Evolutionary conservation across 352 stramenopile genomes (phyloP), one percentile per base, ranked within the genome.

Genomic region (Phytophthora syringae): DNA sequence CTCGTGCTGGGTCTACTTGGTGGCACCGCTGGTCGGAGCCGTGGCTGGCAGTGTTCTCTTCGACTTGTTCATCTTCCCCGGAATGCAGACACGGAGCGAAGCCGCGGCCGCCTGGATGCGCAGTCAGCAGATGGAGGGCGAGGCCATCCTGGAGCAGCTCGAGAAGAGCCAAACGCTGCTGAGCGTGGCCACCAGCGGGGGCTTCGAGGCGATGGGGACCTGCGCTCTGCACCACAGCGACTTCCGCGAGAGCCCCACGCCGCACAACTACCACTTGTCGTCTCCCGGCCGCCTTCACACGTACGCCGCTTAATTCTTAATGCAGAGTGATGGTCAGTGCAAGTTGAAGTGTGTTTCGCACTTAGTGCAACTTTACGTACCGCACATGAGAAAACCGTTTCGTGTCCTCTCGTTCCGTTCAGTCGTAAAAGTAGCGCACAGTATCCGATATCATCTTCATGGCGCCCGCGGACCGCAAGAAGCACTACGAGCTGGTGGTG

Each of bases 1-100:
- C 39, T 77, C 67, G 25, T 87, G 76, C 43, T 94, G 85, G 85
- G 65, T 90, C 11, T 94, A 93, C 55, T 67, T 90, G 21, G 9
- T 91, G 22, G 85, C 76, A 3, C 85, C 85, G 1, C 60, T 84
- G 7, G 16, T 94, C 27, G 85, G 85, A 36, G 82, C 69, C 10
- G n/a, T 81, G 12, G 30, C 77, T 21, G 87, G 85, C 13, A 84
- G 69, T 12, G 50, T 76, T 15, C 22, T 93, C 27, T 89, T 80
- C 40, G 86, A 93, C 49, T 59, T 74, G 28, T 45, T 81, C 15
- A 69, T 92, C 18, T 39, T 64, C 3, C 68, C 67, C 7, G 61
- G 56, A 13, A 6, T 76, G 13, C 64, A 70, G 20, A 76, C 68
- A 30, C 49, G 52, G 15, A 63, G 63, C 42, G 63, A 76, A 60